Evolutionary conservation across 1,284 basidiomycete species (phyloP).

Genomic region (Ustilago trichophora): DNA sequence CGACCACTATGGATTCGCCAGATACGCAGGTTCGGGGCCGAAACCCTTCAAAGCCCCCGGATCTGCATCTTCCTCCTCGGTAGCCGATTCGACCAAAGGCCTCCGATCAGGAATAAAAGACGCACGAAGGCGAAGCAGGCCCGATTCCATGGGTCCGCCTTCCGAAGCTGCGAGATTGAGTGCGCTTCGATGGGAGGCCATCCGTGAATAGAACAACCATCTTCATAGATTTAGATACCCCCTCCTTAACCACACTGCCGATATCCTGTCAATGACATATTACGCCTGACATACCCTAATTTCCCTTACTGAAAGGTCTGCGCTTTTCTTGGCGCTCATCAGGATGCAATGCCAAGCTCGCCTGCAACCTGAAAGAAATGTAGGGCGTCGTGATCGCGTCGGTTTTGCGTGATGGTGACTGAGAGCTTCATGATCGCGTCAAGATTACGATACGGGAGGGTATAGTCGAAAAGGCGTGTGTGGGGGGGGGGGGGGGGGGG

Average conservation of each 20-base stretch:
- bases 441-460: background rate
- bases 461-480: slow-evolving; percentile 1
- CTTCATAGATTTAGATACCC: background rate
- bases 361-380: no score
- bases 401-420: no score
- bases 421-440: slow-evolving; percentile 1
- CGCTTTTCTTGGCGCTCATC: no score
- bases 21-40: slow-evolving; percentile 26
- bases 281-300: no score
- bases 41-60: slow-evolving; percentile 13
- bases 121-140: slow-evolving; percentile 22
- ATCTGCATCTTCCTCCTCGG: slow-evolving; percentile 19
- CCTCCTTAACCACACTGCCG: background rate
- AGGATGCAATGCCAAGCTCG: background rate
- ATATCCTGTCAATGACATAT: no score
- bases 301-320: no score
- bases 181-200: slow-evolving; percentile 40
- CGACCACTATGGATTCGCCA: slow-evolving; percentile 18
- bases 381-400: no score
- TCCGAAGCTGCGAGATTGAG: slow-evolving; percentile 41
- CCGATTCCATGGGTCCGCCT: slow-evolving; percentile 45
- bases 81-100: slow-evolving; percentile 21
- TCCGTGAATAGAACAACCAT: slow-evolving; percentile 26
- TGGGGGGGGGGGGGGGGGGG: no score
- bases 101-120: slow-evolving; percentile 31